Conservation (phyloP, 164 flowering plant genomes). For the Aristolochia contorta region DNA sequence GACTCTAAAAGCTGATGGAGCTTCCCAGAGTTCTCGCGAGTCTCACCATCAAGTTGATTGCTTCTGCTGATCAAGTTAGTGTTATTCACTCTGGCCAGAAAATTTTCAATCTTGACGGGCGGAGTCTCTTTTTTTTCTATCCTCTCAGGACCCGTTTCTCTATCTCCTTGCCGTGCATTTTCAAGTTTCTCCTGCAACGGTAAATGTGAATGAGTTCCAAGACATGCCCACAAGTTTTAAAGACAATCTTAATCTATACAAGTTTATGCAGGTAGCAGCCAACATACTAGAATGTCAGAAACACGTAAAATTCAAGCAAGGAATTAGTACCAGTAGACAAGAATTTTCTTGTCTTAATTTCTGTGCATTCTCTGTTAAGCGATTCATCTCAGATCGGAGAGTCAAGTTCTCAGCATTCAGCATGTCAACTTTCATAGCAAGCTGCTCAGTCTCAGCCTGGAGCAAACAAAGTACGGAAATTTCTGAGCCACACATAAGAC, state of each 20-base stretch:
- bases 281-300: too few relatives aligned
- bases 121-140: slow-evolving; percentile 19
- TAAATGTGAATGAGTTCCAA: not conserved
- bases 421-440: slow-evolving; percentile 58
- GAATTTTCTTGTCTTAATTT: slow-evolving; percentile 62
- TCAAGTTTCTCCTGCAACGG: slow-evolving; percentile 56
- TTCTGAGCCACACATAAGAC: too few relatives aligned
- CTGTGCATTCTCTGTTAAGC: slow-evolving; percentile 43
- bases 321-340: slow-evolving; percentile 40
- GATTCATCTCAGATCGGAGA: slow-evolving; percentile 59
- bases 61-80: slow-evolving; percentile 24
- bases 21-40: slow-evolving; percentile 46
- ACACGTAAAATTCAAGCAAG: not conserved
- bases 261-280: too few relatives aligned
- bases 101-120: slow-evolving; percentile 51
- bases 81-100: slow-evolving; percentile 61
- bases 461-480: slow-evolving; percentile 1
- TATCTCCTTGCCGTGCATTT: slow-evolving; percentile 21
- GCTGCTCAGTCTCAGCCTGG: slow-evolving; percentile 89
- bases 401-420: slow-evolving; percentile 57
- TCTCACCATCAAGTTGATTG: slow-evolving; percentile 32
- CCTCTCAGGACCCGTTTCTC: slow-evolving; percentile 17
- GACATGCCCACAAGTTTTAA: too few relatives aligned
- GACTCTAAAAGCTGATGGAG: slow-evolving; percentile 73
- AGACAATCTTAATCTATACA: too few relatives aligned